These are phyloP conservation scores for Lipomyces oligophaga DNA, from an alignment of 805 yeast genomes.

Conservation along the genomic window DNA sequence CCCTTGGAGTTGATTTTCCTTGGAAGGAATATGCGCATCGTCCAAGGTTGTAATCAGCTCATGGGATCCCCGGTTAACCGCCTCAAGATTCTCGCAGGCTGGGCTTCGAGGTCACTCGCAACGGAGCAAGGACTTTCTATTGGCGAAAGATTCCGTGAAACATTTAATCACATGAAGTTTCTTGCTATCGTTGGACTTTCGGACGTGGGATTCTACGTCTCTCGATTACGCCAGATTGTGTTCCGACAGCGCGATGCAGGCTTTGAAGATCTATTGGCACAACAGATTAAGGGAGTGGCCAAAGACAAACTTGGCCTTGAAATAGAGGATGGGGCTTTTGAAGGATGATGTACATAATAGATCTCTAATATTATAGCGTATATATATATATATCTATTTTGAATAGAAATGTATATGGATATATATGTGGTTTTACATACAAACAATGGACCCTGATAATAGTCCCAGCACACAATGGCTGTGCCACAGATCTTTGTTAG, in stretches of 20 bases:
- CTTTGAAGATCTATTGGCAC: conserved; percentile 44
- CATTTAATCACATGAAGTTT: conserved; percentile 13
- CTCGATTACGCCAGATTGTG: conserved; percentile 39
- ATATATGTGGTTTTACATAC: no score
- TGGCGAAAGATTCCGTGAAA: conserved; percentile 7
- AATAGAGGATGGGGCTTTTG: conserved; percentile 8
- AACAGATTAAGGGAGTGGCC: conserved; percentile 35
- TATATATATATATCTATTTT: no score
- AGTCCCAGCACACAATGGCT: no score
- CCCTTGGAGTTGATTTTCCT: conserved; percentile 65
- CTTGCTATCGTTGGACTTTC: conserved; percentile 13
- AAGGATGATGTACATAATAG: background rate
- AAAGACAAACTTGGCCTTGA: conserved; percentile 18
- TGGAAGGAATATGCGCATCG: conserved; percentile 68
- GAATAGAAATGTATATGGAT: no score
- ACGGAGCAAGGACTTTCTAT: conserved; percentile 2
- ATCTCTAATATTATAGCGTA: no score
- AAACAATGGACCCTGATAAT: no score
- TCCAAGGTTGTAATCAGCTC: conserved; percentile 62
- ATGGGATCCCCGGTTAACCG: conserved; percentile 75
- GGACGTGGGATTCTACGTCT: conserved; percentile 35
- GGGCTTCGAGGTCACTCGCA: conserved; percentile 41
- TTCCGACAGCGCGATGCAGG: conserved; percentile 38
- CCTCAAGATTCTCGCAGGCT: conserved; percentile 56
- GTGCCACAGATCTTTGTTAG: no score